phyloP scores from a whole-genome alignment of 2,329 filamentous ascomycete genomes.

The Nigrospora sphaerica region DNA sequence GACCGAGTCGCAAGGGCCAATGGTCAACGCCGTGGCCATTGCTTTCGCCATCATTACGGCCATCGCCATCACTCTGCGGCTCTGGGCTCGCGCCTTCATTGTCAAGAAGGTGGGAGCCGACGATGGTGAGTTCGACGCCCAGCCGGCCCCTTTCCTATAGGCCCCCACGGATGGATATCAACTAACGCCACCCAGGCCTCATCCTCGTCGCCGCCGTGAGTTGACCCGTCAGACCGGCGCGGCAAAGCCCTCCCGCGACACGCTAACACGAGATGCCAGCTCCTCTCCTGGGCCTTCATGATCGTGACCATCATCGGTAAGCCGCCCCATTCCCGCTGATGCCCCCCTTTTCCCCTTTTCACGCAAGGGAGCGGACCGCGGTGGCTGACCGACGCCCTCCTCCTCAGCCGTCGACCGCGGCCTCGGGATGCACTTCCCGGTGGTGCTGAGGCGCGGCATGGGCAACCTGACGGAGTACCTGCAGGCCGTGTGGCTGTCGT shows the following conservation, averaged over 20 bases:
- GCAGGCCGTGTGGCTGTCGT: slow-evolving; percentile 31
- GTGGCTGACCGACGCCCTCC: no score
- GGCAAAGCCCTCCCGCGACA: no score
- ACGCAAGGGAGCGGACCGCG: no score
- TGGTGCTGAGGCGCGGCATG: slow-evolving; percentile 10
- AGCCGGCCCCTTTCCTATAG: no score
- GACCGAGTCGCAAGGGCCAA: slow-evolving; percentile 22
- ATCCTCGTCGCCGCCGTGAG: not conserved
- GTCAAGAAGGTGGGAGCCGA: slow-evolving; percentile 22
- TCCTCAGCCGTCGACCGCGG: slow-evolving; percentile 4
- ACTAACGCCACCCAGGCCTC: not conserved
- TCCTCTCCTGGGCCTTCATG: slow-evolving; percentile 7
- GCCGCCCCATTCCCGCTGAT: not conserved
- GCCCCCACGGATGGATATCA: no score
- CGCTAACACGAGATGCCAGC: not conserved
- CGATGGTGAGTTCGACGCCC: slow-evolving; percentile 14
- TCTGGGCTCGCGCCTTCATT: slow-evolving; percentile 31
- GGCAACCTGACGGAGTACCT: slow-evolving; percentile 10
- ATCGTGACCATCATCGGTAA: slow-evolving; percentile 1
- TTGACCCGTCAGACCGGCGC: no score
- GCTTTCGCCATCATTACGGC: slow-evolving; percentile 29
- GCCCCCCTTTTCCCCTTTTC: no score
- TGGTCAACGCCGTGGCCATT: slow-evolving; percentile 24
- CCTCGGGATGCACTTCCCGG: slow-evolving; percentile 5
- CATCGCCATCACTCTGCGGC: slow-evolving; percentile 25